Base-by-base conservation (phyloP, 257 asterid species). In the Nicotiana tabacum region DNA sequence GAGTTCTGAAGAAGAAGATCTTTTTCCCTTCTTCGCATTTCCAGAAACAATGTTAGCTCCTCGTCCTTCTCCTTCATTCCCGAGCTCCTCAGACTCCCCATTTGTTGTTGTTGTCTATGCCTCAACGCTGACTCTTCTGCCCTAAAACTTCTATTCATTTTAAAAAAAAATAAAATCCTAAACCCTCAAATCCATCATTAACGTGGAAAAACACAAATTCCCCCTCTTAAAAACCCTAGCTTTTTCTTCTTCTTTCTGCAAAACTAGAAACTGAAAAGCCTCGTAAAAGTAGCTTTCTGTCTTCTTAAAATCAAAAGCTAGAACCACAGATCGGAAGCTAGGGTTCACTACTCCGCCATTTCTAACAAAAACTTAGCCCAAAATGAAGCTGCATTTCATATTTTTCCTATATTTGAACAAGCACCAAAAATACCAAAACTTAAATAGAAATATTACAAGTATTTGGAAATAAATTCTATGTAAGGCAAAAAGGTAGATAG, bases 1-100 rank as follows among this genome's bases (percentile, higher is more conserved):
- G 97, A 90, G 86, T 81, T 90, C 66, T 91, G 96, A 70, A 89
- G 90, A 65, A 88, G 89, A 81, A 89, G 92, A 87, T 91, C 97
- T 83, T 90, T 94, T 88, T 94, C 97, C 27, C 91, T 93, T 83
- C 66, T 90, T 83, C 96, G 90, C 98, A 94, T 92, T 88, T 94
- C 97, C 33, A 94, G 91, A 84, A 94, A 94, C 89, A 94, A 85
- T 46, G 95, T 95, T 86, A 94, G 90, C 77, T 94, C 96, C 83
- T 94, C 96, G 77, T 94, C 97, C 85, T 87, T 91, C 85, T 94
- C 97, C 86, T 85, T 94, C 86, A 85, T 82, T 80, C 83, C 60
- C 66, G 84, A 85, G 64, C 86, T 67, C 83, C 95, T 91, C 88
- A 92, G 81, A 82, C 90, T 88, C 76, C 92, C 93, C 88, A 90